Base-by-base conservation (phyloP, 805 yeast genomes). In the Wickerhamiella parazyma region DNA sequence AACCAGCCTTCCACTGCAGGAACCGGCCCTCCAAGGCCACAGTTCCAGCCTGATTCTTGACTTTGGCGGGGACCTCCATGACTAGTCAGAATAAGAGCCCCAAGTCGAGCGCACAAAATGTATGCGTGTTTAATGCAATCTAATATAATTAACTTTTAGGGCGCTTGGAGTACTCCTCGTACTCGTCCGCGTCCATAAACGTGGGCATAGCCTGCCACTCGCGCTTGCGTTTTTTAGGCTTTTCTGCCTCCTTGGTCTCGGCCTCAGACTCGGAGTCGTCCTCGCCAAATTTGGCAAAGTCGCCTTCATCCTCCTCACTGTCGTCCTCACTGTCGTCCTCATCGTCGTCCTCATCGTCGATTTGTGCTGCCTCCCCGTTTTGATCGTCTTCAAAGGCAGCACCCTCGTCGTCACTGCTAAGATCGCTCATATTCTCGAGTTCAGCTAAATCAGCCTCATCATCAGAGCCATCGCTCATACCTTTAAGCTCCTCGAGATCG, bases 261-360 rank as follows among this genome's bases (percentile, higher is more conserved):
- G 31, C 33, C 16, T 26, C 49, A 1, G 16, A 41, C 12, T 36
- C 40, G 14, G 39, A 31, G 12, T 20, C 44, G 12, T 36, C 39
- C 2, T 33, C 38, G 10, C 21, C 45, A 20, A 28, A 20, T 11
- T 31, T 46, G 18, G 34, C 45, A 3, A 4, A 33, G 12, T 12
- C 36, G 3, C 11, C 44, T 16, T 45, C 45, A 8, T 19, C 38
- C 56, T 82, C 69, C 21, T 89, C 78, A 58, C 85, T 86, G 48
- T 82, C 94, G 34, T 82, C 95, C 12, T 48, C 45, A 11, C 42
- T 51, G 40, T 49, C 61, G 33, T 52, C 63, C 58, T 54, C 60
- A 9, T 47, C 48, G 24, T 49, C 58, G n/a, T 41, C 33, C 3
- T 41, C 48, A n/a, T 47, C 54, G 9, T 46, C 54, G n/a, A n/a